A percentile compares a stretch with the other conserved stretches of the same genome.
Conservation (phyloP, 225 moss, liverwort and hornwort genomes). For the Antitrichia curtipendula region DNA sequence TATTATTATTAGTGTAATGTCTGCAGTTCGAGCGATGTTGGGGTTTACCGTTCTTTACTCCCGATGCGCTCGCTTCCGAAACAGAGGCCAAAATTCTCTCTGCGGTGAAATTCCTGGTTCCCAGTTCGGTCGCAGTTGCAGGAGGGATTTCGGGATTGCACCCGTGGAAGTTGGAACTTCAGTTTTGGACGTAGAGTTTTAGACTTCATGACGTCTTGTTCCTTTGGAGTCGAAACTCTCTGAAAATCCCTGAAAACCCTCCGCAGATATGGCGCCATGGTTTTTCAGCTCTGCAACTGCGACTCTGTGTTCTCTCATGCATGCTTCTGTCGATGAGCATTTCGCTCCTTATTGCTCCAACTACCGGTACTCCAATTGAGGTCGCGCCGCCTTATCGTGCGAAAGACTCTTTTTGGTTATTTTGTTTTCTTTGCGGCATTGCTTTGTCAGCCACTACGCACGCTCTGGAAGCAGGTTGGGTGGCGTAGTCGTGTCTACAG, state of each 20-base stretch:
- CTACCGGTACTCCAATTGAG: background rate
- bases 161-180: background rate
- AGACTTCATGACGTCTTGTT: background rate
- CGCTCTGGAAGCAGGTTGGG: background rate
- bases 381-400: background rate
- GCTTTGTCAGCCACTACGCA: background rate
- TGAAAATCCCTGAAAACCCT: background rate
- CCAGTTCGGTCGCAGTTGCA: background rate
- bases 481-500: conserved; percentile 1
- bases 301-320: background rate
- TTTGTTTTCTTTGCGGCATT: background rate
- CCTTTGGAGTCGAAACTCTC: background rate
- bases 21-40: background rate
- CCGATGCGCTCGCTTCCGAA: background rate
- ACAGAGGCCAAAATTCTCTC: background rate
- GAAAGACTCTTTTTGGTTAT: background rate
- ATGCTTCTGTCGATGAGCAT: background rate
- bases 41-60: background rate
- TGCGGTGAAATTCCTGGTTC: background rate
- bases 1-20: no score
- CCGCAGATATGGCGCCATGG: background rate
- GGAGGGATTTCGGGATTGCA: background rate
- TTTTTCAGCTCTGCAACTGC: background rate
- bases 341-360: background rate
- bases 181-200: no score